Evolutionary conservation across 768 basidiomycete species (phyloP), one percentile per base, ranked within the genome.

Genomic region (Kondoa malvinella): DNA sequence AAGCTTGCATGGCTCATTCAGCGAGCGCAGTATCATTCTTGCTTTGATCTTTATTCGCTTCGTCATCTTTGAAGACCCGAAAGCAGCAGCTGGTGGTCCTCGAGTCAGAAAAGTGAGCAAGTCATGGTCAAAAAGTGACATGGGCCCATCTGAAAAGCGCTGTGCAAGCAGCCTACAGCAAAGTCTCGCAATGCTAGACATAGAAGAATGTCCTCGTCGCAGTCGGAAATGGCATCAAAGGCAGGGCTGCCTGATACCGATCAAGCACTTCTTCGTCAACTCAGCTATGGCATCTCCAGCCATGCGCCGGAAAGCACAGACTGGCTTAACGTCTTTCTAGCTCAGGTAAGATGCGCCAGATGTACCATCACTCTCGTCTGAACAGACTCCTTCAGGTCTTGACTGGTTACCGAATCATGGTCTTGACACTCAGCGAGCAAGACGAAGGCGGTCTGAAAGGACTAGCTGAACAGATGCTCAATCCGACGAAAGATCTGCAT

Each of bases 261-360:
- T 12, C 56, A 68, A 26, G 32, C 56, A n/a, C 70, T 80, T 16
- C 73, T 80, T 26, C 65, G 66, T 8, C 77, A 79, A 40, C 73
- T 77, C n/a, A 68, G 64, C 1, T 79, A 80, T 67, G 78, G 79
- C 59, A 76, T 79, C 71, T 73, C 77, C 2, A 76, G 77, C 65
- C 73, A 77, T 75, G 69, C 73, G 70, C 77, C 81, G 56, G 94
- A 96, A 76, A 87, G 89, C 0, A 83, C 86, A 29, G 88, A 89
- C 74, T 97, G 95, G 95, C 82, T 97, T 70, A 97, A 95, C 76
- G 79, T 83, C 26, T 80, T 99, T 33, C 77, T 91, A 67, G 85
- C 83, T 61, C 89, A 95, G 81, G 92, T 72, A 14, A 58, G 73
- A 21, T 57, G 63, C 16, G 69, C 71, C 1, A 74, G 74, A 58